A percentile compares a stretch with the other conserved stretches of the same genome.
phyloP scores from a whole-genome alignment of 441 rosid genomes.

The Sinapis alba region DNA sequence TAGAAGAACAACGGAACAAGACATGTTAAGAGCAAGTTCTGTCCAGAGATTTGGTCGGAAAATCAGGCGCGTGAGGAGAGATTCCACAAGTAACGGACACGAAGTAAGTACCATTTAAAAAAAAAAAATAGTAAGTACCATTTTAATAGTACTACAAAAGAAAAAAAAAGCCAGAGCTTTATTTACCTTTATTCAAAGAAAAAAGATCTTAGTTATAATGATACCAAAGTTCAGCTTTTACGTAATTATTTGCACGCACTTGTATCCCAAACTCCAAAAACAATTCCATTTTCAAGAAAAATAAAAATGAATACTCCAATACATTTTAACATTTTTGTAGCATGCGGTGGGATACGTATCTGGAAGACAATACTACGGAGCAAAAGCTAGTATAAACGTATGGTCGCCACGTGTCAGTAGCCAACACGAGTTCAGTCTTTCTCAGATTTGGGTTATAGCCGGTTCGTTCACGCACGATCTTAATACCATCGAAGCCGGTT shows the following conservation, averaged over 20 bases:
- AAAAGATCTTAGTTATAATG: too few species aligned
- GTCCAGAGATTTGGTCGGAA: slow-evolving; percentile 68
- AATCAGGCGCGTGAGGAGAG: slow-evolving; percentile 76
- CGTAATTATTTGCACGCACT: slow-evolving; percentile 31
- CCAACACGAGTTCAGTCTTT: slow-evolving; percentile 90
- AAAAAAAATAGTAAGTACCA: slow-evolving; percentile 59
- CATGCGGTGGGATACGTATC: slow-evolving; percentile 96
- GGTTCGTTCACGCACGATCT: slow-evolving; percentile 93
- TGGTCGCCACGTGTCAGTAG: slow-evolving; percentile 84
- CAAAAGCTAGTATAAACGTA: slow-evolving; percentile 93
- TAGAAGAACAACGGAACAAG: slow-evolving; percentile 80
- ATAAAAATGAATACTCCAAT: slow-evolving; percentile 25
- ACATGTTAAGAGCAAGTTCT: slow-evolving; percentile 79
- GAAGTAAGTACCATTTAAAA: slow-evolving; percentile 64
- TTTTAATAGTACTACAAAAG: neutral
- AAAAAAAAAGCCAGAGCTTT: slow-evolving; percentile 27
- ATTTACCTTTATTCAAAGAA: too few species aligned
- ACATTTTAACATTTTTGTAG: slow-evolving; percentile 49
- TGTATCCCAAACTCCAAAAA: slow-evolving; percentile 14
- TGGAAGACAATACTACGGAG: slow-evolving; percentile 91
- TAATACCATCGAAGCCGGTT: slow-evolving; percentile 98
- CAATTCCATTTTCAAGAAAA: neutral
- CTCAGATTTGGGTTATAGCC: slow-evolving; percentile 96
- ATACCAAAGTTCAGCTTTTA: slow-evolving; percentile 42
- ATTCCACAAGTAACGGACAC: slow-evolving; percentile 77